These are phyloP conservation scores for Psilocybe sp. DNA, from an alignment of 768 basidiomycete genomes.

Conservation along the genomic window DNA sequence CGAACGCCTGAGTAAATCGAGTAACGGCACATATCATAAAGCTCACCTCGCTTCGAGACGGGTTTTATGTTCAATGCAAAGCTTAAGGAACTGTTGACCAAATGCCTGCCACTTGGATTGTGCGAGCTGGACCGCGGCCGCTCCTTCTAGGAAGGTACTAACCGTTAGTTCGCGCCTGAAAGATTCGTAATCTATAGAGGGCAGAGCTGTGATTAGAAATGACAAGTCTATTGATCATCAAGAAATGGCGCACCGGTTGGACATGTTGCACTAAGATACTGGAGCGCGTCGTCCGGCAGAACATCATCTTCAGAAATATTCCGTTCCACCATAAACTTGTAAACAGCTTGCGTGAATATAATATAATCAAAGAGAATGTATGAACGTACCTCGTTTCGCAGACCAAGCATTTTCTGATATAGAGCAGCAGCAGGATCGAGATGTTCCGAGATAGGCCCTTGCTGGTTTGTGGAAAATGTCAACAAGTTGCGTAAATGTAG, in stretches of 20 bases:
- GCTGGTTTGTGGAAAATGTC: too few species aligned
- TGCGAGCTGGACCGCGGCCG: slow-evolving; percentile 39
- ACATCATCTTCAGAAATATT: slow-evolving; percentile 25
- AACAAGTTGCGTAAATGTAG: slow-evolving; percentile 2
- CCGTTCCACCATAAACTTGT: slow-evolving; percentile 26
- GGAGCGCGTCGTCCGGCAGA: slow-evolving; percentile 32
- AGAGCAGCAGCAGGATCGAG: slow-evolving; percentile 18
- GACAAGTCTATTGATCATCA: neutral
- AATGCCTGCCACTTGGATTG: slow-evolving; percentile 28
- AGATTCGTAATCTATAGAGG: slow-evolving; percentile 29
- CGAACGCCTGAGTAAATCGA: too few species aligned
- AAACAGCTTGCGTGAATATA: slow-evolving; percentile 4
- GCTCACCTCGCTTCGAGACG: neutral
- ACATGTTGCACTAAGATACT: slow-evolving; percentile 33
- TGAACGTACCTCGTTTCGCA: slow-evolving; percentile 22
- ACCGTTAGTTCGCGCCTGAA: slow-evolving; percentile 35
- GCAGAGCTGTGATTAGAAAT: neutral
- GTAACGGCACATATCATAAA: too few species aligned
- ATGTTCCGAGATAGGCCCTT: too few species aligned
- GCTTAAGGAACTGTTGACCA: slow-evolving; percentile 34
- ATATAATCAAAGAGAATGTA: neutral
- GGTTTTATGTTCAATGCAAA: slow-evolving; percentile 32
- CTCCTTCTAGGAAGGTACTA: slow-evolving; percentile 28
- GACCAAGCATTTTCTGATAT: slow-evolving; percentile 22
- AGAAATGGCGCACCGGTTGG: slow-evolving; percentile 34